Base-by-base conservation (phyloP, 306 rosid genomes). In the Trifolium repens region DNA sequence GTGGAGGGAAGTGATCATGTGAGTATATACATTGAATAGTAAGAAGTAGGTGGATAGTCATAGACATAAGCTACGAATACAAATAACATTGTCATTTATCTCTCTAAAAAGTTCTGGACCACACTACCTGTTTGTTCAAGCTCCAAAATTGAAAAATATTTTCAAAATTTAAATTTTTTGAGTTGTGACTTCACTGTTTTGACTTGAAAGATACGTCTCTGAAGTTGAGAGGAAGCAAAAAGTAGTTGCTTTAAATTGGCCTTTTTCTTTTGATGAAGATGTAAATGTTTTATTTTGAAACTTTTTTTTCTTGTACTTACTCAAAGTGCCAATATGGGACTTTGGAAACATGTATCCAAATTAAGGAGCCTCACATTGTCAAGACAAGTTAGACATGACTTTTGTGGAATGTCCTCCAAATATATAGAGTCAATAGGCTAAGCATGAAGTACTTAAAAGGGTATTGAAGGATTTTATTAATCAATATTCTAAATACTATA, bases 141-240 rank as follows among this genome's bases (percentile, higher is more conserved):
- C 27, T 57, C 74, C 61, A 17, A 77, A 17, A 55, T 44, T 16
- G 49, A 67, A 27, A 12, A 13, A 49, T 63, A 26, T 57, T 82
- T 82, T 53, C 37, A 64, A 82, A 78, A 4, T 76, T 81, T 22
- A 75, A 80, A 71, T 61, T 19, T 14, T n/a, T 59, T 43, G 59
- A 34, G 60, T 1, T 57, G 66, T 65, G 73, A 63, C 37, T 62
- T 39, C 58, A 67, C 58, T 46, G n/a, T 67, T 39, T 42, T 39
- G 44, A 65, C 58, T 13, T 73, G 72, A 73, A 78, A 68, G 32
- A 22, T 32, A 73, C 26, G 57, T 60, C 9, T 55, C 43, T 39
- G 39, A 10, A 5, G 32, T 30, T 67, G 67, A 54, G 22, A 52
- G 27, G 22, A 17, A 4, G 15, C 52, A 44, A 69, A 67, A 69